phyloP scores from a whole-genome alignment of 2,329 filamentous ascomycete species.

The Xylariaceae sp. region DNA sequence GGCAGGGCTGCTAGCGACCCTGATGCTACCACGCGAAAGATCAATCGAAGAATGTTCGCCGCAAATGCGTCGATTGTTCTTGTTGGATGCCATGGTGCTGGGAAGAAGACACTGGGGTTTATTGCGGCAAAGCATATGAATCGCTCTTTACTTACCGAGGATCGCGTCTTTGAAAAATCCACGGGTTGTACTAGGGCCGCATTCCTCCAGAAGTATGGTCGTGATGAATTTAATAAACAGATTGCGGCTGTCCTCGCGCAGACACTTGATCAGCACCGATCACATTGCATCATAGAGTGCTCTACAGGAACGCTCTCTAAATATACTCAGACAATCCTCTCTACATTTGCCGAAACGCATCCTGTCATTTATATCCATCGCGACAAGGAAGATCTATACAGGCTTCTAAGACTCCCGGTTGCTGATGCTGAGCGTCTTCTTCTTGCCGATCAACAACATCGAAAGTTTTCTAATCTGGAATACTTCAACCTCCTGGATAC shows the following conservation, averaged over 20 bases:
- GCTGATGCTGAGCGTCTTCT: constrained; percentile 54
- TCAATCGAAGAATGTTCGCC: constrained; percentile 43
- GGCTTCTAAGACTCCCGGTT: constrained; percentile 44
- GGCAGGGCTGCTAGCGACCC: too few relatives aligned
- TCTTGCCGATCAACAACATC: constrained; percentile 50
- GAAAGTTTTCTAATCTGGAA: constrained; percentile 64
- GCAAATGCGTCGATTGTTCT: constrained; percentile 64
- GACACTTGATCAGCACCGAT: constrained; percentile 54
- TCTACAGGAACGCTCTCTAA: constrained; percentile 60
- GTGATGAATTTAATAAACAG: constrained; percentile 56
- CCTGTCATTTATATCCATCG: constrained; percentile 68
- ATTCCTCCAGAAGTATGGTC: constrained; percentile 58
- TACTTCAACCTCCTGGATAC: constrained; percentile 63
- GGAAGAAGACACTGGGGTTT: constrained; percentile 68
- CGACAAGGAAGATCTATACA: constrained; percentile 58
- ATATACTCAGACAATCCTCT: constrained; percentile 53
- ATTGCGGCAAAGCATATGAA: constrained; percentile 66
- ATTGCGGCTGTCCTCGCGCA: constrained; percentile 58
- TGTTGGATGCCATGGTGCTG: constrained; percentile 66
- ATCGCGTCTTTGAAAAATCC: constrained; percentile 61
- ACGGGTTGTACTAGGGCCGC: constrained; percentile 57
- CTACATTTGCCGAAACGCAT: constrained; percentile 57
- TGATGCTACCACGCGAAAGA: constrained; percentile 3
- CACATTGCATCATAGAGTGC: constrained; percentile 65
- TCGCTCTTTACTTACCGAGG: constrained; percentile 63